Percentiles rank a stretch among this genome's conserved stretches.
Evolutionary conservation across 1,139 yeast genomes (phyloP).

Genomic region (Taiozyma sp.): DNA sequence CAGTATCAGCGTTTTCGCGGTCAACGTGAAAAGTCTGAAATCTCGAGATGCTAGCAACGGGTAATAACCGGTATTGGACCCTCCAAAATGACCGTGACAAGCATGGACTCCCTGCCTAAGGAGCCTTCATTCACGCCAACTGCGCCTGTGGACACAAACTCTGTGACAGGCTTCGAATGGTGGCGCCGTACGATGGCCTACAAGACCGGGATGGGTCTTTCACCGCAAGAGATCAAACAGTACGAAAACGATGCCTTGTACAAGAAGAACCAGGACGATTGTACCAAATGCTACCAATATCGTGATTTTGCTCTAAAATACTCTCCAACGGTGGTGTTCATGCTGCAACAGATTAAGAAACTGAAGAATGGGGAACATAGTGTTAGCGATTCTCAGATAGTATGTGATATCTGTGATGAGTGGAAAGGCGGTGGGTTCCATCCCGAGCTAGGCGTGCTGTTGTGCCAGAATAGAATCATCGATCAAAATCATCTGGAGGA

Average conservation of each 20-base stretch:
- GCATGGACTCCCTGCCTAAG: conserved; percentile 5
- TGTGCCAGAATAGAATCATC: conserved; percentile 81
- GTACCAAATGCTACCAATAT: conserved; percentile 65
- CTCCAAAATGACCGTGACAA: conserved; percentile 4
- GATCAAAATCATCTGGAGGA: conserved; percentile 86
- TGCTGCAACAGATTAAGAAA: conserved; percentile 79
- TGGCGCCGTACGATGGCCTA: conserved; percentile 75
- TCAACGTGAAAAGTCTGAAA: background rate
- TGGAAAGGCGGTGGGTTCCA: conserved; percentile 91
- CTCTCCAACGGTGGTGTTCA: conserved; percentile 83
- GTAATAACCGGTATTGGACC: background rate
- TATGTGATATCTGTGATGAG: conserved; percentile 84
- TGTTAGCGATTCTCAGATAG: conserved; percentile 43
- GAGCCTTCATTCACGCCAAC: conserved; percentile 5
- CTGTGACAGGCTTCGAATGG: conserved; percentile 60
- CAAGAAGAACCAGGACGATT: conserved; percentile 48
- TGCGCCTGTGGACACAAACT: conserved; percentile 5
- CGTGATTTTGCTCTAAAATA: conserved; percentile 75
- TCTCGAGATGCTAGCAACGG: background rate
- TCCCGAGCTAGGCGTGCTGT: conserved; percentile 79
- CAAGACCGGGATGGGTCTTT: conserved; percentile 66
- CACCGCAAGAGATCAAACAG: conserved; percentile 46
- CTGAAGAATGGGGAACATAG: conserved; percentile 58
- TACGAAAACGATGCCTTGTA: conserved; percentile 51
- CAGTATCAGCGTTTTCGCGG: background rate